A percentile compares a stretch with the other conserved stretches of the same genome.
phyloP scores from a whole-genome alignment of 2,329 filamentous ascomycete species.

The Phoma sp. region DNA sequence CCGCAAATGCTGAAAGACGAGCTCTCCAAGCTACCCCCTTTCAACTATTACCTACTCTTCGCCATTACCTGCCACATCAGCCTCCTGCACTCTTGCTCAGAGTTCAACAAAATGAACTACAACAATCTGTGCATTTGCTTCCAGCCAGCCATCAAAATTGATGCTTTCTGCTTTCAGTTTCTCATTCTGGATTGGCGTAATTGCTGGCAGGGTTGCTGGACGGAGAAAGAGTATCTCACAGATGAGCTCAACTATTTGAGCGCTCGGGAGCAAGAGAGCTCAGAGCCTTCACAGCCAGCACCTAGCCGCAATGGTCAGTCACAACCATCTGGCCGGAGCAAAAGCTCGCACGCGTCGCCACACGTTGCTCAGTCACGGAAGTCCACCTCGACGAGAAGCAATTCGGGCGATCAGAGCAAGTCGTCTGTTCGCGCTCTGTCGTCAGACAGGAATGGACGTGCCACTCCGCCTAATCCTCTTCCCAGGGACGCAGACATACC shows the following conservation, averaged over 20 bases:
- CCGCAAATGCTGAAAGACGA: conserved; percentile 89
- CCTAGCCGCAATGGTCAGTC: conserved; percentile 36
- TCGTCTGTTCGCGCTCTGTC: conserved; percentile 38
- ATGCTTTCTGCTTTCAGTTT: conserved; percentile 93
- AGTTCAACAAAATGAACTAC: conserved; percentile 99
- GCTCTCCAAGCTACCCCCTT: conserved; percentile 90
- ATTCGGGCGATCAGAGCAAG: conserved; percentile 40
- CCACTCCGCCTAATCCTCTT: conserved; percentile 38
- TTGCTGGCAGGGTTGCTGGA: conserved; percentile 96
- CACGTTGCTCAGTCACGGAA: conserved; percentile 36
- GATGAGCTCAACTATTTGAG: conserved; percentile 44
- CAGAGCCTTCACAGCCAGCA: conserved; percentile 20
- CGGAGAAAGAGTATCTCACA: conserved; percentile 72
- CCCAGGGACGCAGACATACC: conserved; percentile 11
- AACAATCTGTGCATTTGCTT: conserved; percentile 96
- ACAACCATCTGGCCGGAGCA: conserved; percentile 32
- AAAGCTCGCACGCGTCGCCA: conserved; percentile 35
- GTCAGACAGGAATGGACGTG: conserved; percentile 42
- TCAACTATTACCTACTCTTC: conserved; percentile 97
- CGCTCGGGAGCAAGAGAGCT: conserved; percentile 23
- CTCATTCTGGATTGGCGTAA: conserved; percentile 94
- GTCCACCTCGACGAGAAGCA: conserved; percentile 35
- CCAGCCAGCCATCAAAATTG: conserved; percentile 95
- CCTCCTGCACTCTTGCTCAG: conserved; percentile 85
- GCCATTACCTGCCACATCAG: conserved; percentile 97